Evolutionary conservation across 2,329 filamentous ascomycete species (phyloP).

Genomic region (Pseudodiploospora longispora): DNA sequence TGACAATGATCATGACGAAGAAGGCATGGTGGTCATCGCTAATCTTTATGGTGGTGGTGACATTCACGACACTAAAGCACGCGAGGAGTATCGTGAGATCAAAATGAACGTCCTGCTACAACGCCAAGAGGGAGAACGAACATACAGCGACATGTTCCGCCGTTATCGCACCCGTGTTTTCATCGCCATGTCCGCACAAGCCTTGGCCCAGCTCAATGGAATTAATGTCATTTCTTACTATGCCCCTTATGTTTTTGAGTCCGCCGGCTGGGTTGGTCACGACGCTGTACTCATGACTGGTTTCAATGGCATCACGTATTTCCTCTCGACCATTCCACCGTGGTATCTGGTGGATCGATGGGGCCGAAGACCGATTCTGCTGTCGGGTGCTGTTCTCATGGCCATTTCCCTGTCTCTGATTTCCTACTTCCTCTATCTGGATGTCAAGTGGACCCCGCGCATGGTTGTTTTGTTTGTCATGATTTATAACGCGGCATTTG

Average conservation of each 20-base stretch:
- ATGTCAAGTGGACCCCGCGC: slow-evolving; percentile 68
- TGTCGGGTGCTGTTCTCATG: slow-evolving; percentile 88
- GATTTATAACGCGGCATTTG: slow-evolving; percentile 97
- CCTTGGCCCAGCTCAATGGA: slow-evolving; percentile 90
- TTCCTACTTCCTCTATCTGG: slow-evolving; percentile 90
- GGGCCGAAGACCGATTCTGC: slow-evolving; percentile 80
- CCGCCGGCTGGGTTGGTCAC: slow-evolving; percentile 89
- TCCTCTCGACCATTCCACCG: slow-evolving; percentile 85
- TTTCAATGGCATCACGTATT: slow-evolving; percentile 84
- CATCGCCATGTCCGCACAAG: slow-evolving; percentile 98
- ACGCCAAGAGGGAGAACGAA: slow-evolving; percentile 88
- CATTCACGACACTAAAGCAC: slow-evolving; percentile 84
- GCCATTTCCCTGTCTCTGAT: slow-evolving; percentile 78
- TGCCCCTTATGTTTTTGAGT: slow-evolving; percentile 91
- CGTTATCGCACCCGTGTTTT: slow-evolving; percentile 87
- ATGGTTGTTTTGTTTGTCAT: slow-evolving; percentile 93
- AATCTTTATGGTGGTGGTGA: slow-evolving; percentile 95
- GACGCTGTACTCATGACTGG: slow-evolving; percentile 94
- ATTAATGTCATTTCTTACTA: slow-evolving; percentile 99
- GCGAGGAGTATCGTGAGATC: slow-evolving; percentile 96
- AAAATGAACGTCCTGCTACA: slow-evolving; percentile 95
- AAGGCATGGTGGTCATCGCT: slow-evolving; percentile 96
- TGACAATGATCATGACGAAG: slow-evolving; percentile 96
- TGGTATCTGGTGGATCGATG: slow-evolving; percentile 95
- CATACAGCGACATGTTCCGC: slow-evolving; percentile 90